A percentile compares a stretch with the other conserved stretches of the same genome.
Evolutionary conservation across 129 eudicot species (phyloP).

Genomic region (Saposhnikovia divaricata): DNA sequence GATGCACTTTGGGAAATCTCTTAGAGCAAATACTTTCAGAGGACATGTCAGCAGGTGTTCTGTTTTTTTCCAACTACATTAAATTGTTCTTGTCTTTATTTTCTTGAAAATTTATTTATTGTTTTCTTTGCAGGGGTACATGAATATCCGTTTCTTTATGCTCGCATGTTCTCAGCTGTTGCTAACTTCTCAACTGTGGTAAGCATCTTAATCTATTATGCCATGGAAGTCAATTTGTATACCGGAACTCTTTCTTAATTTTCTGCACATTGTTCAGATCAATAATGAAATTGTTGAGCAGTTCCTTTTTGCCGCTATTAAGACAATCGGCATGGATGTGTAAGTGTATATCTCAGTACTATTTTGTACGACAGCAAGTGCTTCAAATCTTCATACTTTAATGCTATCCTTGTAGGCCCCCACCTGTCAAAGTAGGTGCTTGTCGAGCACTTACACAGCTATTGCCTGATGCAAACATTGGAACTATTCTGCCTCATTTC

Average conservation of each 20-base stretch:
- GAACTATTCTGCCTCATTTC: slow-evolving; percentile 60
- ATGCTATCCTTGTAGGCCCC: slow-evolving; percentile 41
- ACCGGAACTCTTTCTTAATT: slow-evolving; percentile 12
- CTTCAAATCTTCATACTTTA: neutral
- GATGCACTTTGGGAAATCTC: slow-evolving; percentile 41
- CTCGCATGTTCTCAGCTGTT: slow-evolving; percentile 81
- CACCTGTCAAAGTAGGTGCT: slow-evolving; percentile 96
- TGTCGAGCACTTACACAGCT: slow-evolving; percentile 85
- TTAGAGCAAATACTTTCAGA: slow-evolving; percentile 63
- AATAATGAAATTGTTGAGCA: slow-evolving; percentile 55
- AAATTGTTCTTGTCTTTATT: neutral
- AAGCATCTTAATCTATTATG: slow-evolving; percentile 18
- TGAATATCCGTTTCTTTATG: slow-evolving; percentile 84
- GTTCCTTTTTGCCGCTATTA: slow-evolving; percentile 68
- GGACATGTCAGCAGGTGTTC: slow-evolving; percentile 77
- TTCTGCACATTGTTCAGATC: slow-evolving; percentile 39
- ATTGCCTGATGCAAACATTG: slow-evolving; percentile 58
- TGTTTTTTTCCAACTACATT: neutral
- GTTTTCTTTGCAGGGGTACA: slow-evolving; percentile 51
- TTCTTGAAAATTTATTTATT: neutral
- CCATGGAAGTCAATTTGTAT: neutral
- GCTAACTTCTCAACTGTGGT: slow-evolving; percentile 86
- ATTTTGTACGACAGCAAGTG: neutral
- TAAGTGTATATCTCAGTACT: slow-evolving; percentile 21
- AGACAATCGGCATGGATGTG: slow-evolving; percentile 88